Conservation (phyloP, 768 basidiomycete species). For the Tricholomella constricta region DNA sequence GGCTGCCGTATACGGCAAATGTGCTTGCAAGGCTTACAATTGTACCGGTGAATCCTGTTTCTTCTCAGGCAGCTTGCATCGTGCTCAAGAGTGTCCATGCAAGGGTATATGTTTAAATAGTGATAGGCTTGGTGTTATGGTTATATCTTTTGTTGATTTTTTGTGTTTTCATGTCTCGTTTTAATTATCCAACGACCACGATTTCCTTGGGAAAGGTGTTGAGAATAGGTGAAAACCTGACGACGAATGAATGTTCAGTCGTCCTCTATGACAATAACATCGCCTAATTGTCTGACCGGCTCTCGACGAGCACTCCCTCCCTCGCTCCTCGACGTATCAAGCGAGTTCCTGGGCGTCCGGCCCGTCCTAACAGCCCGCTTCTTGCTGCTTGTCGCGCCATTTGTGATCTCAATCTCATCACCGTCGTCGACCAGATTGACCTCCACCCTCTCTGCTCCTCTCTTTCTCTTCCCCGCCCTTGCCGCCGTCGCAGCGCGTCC, state of each 20-base stretch:
- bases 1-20: slow-evolving; percentile 49
- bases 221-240: neutral
- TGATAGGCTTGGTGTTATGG: too few relatives aligned
- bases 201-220: neutral
- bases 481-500: slow-evolving; percentile 16
- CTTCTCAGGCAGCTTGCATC: neutral
- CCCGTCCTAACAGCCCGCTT: slow-evolving; percentile 22
- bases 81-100: neutral
- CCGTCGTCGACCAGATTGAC: slow-evolving; percentile 31
- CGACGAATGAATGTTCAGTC: slow-evolving; percentile 8
- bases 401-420: slow-evolving; percentile 19
- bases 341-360: slow-evolving; percentile 17
- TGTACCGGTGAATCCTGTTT: slow-evolving; percentile 44
- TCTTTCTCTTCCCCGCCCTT: slow-evolving; percentile 37
- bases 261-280: slow-evolving; percentile 48
- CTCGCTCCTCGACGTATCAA: slow-evolving; percentile 10
- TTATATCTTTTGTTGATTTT: neutral
- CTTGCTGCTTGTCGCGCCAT: slow-evolving; percentile 15
- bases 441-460: slow-evolving; percentile 28
- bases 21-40: slow-evolving; percentile 52
- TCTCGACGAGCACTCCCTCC: slow-evolving; percentile 16
- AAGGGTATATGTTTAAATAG: slow-evolving; percentile 23
- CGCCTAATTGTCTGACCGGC: slow-evolving; percentile 26
- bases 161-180: too few relatives aligned
- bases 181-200: neutral